Evolutionary conservation across 768 basidiomycete species (phyloP), one percentile per base, ranked within the genome.

Genomic region (Glaciozyma antarctica): DNA sequence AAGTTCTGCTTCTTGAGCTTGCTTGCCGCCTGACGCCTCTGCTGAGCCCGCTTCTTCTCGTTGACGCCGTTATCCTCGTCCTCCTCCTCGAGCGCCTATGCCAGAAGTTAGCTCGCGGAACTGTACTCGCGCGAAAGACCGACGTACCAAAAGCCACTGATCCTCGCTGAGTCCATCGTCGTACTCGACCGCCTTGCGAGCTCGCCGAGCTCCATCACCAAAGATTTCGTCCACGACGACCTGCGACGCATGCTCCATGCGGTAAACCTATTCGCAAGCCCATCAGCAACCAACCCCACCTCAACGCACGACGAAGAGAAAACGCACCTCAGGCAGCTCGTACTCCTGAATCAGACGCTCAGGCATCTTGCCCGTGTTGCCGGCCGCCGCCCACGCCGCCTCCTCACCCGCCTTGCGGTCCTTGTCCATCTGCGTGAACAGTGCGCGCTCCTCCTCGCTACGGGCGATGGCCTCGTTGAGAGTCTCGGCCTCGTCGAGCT

Each of bases 101-200:
- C 32, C 55, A n/a, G 45, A 30, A 9, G 28, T 30, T 13, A 49
- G 51, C 61, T 22, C 15, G 38, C 10, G 44, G 24, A 43, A 24
- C 58, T 57, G 4, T 49, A 12, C 26, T 22, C 13, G 13, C 15
- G 34, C 6, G 12, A 16, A 28, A 34, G 24, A 26, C 60, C 34
- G 13, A 79, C 82, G 65, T 74, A 86, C 86, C 54, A 82, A 88
- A 82, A 90, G 84, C 87, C 90, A 95, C 71, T 92, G 86, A 73
- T 95, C 94, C 71, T 98, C 94, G 60, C 85, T 87, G 62, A 98
- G 81, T 21, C 92, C 92, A 74, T 97, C 94, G 65, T 87, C 93
- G 74, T 98, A 98, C 74, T 84, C 86, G 67, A 98, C 90, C 52
- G 87, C 81, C 64, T 85, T 88, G 69, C 90, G 82, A 65, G 79